These are phyloP conservation scores for Elsinoe perseae DNA, from an alignment of 2,329 filamentous ascomycete species.

Conservation along the genomic window DNA sequence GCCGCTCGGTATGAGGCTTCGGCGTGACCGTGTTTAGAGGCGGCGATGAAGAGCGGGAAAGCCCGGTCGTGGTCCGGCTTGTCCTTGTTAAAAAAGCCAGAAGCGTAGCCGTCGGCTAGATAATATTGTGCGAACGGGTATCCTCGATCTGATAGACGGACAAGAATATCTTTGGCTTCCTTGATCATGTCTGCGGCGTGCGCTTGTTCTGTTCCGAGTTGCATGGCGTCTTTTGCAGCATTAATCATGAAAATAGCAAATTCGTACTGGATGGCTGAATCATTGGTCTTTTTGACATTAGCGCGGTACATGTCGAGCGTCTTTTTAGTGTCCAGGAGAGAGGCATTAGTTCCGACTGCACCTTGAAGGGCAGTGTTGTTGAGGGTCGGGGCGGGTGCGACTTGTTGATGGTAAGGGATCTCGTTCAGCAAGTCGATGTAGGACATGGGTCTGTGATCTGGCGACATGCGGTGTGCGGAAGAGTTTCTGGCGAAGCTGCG, in stretches of 20 bases:
- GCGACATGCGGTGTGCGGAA: slow-evolving; percentile 48
- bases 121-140: slow-evolving; percentile 99
- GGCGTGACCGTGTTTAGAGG: slow-evolving; percentile 93
- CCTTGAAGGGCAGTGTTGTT: slow-evolving; percentile 75
- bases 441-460: slow-evolving; percentile 51
- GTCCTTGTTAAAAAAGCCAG: slow-evolving; percentile 89
- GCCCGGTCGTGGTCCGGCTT: slow-evolving; percentile 87
- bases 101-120: slow-evolving; percentile 86
- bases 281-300: slow-evolving; percentile 95
- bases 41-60: slow-evolving; percentile 85
- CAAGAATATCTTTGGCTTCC: slow-evolving; percentile 83
- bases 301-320: slow-evolving; percentile 96
- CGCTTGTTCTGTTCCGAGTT: slow-evolving; percentile 36
- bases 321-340: slow-evolving; percentile 81
- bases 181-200: slow-evolving; percentile 59
- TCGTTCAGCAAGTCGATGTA: slow-evolving; percentile 55
- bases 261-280: slow-evolving; percentile 84
- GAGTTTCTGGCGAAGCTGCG: slow-evolving; percentile 39
- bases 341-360: slow-evolving; percentile 80
- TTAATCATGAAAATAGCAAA: slow-evolving; percentile 93
- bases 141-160: slow-evolving; percentile 74
- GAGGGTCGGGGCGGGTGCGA: slow-evolving; percentile 54
- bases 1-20: slow-evolving; percentile 91
- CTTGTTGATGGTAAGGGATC: slow-evolving; percentile 72
- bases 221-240: slow-evolving; percentile 65